Evolutionary conservation across 768 basidiomycete species (phyloP).

Genomic region (Pulveroboletus sp.): DNA sequence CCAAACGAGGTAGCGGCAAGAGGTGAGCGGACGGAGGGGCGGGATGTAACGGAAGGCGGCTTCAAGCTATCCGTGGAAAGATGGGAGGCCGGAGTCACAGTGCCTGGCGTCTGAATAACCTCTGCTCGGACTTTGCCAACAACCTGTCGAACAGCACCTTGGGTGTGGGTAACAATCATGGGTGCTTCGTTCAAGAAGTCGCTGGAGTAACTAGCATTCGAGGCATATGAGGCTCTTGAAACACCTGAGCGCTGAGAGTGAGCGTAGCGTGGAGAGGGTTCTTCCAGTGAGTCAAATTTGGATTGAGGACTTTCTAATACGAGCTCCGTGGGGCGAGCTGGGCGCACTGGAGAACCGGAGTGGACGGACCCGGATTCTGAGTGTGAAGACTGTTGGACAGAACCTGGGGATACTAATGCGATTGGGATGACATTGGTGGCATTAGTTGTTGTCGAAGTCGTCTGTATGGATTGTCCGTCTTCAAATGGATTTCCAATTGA

Average conservation of each 20-base stretch:
- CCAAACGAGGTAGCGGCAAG: slow-evolving; percentile 69
- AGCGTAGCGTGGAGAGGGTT: slow-evolving; percentile 35
- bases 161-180: slow-evolving; percentile 71
- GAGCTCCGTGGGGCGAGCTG: slow-evolving; percentile 56
- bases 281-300: slow-evolving; percentile 47
- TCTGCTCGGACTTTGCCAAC: slow-evolving; percentile 76
- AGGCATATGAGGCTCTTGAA: slow-evolving; percentile 67
- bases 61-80: slow-evolving; percentile 38
- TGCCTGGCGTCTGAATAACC: slow-evolving; percentile 60
- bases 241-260: slow-evolving; percentile 52
- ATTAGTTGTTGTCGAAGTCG: slow-evolving; percentile 65
- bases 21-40: slow-evolving; percentile 57
- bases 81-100: slow-evolving; percentile 28
- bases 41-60: slow-evolving; percentile 34
- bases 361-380: slow-evolving; percentile 28
- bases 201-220: slow-evolving; percentile 69
- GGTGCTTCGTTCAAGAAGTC: slow-evolving; percentile 80
- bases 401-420: slow-evolving; percentile 66
- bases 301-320: slow-evolving; percentile 61
- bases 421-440: slow-evolving; percentile 86
- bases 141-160: slow-evolving; percentile 62
- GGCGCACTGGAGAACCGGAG: slow-evolving; percentile 47
- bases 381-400: slow-evolving; percentile 32
- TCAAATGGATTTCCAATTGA: slow-evolving; percentile 64
- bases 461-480: slow-evolving; percentile 77